Conservation (phyloP, 192 early-diverging fungal species). For the Dissophora globulifera region DNA sequence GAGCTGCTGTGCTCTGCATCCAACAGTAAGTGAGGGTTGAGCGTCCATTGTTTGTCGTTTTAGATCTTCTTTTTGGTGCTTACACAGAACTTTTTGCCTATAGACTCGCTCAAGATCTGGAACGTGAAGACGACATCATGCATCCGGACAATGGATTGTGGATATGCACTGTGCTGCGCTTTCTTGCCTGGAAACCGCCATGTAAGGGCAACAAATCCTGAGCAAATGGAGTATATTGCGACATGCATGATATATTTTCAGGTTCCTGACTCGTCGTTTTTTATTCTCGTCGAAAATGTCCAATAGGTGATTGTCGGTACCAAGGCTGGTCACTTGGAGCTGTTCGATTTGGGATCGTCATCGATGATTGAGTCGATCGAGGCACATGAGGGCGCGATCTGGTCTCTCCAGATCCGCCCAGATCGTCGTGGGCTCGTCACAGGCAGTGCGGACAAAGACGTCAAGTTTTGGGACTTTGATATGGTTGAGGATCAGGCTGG, state of each 20-base stretch:
- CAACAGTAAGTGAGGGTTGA: constrained; percentile 62
- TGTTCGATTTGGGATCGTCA: constrained; percentile 90
- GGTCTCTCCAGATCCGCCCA: constrained; percentile 86
- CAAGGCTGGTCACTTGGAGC: constrained; percentile 87
- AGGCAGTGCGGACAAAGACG: constrained; percentile 92
- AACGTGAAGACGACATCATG: constrained; percentile 84
- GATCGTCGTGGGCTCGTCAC: constrained; percentile 91
- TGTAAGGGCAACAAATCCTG: too few relatives aligned
- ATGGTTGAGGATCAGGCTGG: constrained; percentile 65
- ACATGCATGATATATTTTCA: too few relatives aligned
- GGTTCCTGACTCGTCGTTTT: background rate
- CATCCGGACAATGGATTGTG: constrained; percentile 90
- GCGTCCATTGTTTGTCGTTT: background rate
- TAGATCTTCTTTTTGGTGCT: too few relatives aligned
- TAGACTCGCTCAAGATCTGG: constrained; percentile 89
- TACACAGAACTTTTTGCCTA: background rate
- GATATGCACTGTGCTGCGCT: constrained; percentile 90
- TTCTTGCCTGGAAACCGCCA: constrained; percentile 93
- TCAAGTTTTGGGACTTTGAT: constrained; percentile 98
- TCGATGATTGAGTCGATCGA: constrained; percentile 87
- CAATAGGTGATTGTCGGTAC: constrained; percentile 91
- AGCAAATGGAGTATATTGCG: too few relatives aligned
- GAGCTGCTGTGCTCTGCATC: constrained; percentile 88
- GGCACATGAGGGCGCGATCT: constrained; percentile 91
- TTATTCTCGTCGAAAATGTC: background rate